A percentile compares a stretch with the other conserved stretches of the same genome.
phyloP scores from a whole-genome alignment of 2,329 filamentous ascomycete species.

The Fusarium multiceps region DNA sequence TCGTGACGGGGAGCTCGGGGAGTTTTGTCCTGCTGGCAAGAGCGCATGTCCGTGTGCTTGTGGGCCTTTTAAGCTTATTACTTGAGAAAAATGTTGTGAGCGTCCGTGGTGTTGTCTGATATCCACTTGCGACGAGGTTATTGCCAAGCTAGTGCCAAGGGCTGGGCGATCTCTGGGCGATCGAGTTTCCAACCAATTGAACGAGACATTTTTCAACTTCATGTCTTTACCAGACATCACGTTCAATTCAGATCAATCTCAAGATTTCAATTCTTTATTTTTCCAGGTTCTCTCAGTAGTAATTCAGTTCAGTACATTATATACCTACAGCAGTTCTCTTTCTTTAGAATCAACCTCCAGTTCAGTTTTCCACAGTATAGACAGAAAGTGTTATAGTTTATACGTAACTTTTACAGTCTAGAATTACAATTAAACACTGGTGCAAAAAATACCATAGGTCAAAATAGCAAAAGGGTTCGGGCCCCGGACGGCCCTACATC shows the following conservation, averaged over 20 bases:
- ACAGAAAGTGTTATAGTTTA: not conserved
- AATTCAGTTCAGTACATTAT: not conserved
- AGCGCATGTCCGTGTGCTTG: not conserved
- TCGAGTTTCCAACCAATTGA: slow-evolving; percentile 21
- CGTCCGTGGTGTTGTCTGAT: slow-evolving; percentile 5
- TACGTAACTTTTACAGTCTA: not conserved
- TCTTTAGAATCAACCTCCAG: not conserved
- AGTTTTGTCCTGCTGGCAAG: not conserved
- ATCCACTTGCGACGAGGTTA: slow-evolving; percentile 22
- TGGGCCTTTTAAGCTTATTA: slow-evolving; percentile 42
- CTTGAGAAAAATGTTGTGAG: slow-evolving; percentile 1
- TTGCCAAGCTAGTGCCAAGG: slow-evolving; percentile 39
- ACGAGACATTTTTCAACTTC: slow-evolving; percentile 8
- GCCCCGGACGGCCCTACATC: slow-evolving; percentile 45
- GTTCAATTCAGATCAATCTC: not conserved
- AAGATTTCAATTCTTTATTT: not conserved
- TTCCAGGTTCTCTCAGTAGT: fast-evolving
- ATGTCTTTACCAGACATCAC: not conserved
- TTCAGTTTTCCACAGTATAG: not conserved
- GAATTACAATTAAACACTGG: not conserved
- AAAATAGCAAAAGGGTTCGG: slow-evolving; percentile 47
- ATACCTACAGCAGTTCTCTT: not conserved
- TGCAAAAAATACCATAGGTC: not conserved
- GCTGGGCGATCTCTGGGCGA: slow-evolving; percentile 39
- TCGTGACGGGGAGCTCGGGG: slow-evolving; percentile 34